Percentiles rank a stretch among this genome's conserved stretches.
phyloP scores from a whole-genome alignment of 2,329 filamentous ascomycete species.

The Pyrenochaeta sp. region DNA sequence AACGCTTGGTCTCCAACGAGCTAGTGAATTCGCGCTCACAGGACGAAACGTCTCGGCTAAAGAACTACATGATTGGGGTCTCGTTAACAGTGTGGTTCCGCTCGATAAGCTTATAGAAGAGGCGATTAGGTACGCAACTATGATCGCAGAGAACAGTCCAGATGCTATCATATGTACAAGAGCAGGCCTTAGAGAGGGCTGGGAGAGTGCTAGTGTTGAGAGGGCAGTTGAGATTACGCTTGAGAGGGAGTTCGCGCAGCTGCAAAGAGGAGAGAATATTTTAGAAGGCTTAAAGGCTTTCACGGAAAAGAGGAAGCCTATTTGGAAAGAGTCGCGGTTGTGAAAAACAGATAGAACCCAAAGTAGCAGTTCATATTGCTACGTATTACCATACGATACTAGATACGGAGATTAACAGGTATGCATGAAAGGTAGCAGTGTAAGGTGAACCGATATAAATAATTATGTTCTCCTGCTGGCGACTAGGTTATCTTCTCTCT shows the following conservation, averaged over 20 bases:
- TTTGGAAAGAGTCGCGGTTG: slow-evolving; percentile 16
- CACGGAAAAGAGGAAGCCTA: slow-evolving; percentile 42
- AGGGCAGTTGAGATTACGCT: slow-evolving; percentile 24
- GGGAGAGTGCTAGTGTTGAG: slow-evolving; percentile 33
- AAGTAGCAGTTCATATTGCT: too few species aligned
- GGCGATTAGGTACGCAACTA: slow-evolving; percentile 27
- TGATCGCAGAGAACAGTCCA: slow-evolving; percentile 34
- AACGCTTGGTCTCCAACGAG: slow-evolving; percentile 36
- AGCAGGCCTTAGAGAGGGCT: slow-evolving; percentile 29
- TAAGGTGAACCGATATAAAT: too few species aligned
- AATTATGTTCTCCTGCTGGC: too few species aligned
- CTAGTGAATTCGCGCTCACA: slow-evolving; percentile 36
- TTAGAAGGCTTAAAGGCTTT: slow-evolving; percentile 39
- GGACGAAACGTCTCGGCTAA: slow-evolving; percentile 29
- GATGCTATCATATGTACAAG: slow-evolving; percentile 34
- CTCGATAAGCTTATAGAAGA: slow-evolving; percentile 24
- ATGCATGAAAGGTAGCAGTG: too few species aligned
- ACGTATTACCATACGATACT: too few species aligned
- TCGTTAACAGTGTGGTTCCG: slow-evolving; percentile 34
- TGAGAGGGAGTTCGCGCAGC: slow-evolving; percentile 52
- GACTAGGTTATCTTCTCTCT: too few species aligned
- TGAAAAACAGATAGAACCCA: not conserved
- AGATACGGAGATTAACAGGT: too few species aligned
- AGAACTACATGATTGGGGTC: slow-evolving; percentile 32
- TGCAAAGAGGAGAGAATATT: slow-evolving; percentile 56